phyloP scores from a whole-genome alignment of 1,284 basidiomycete genomes.

The Afroboletus lepidellus region DNA sequence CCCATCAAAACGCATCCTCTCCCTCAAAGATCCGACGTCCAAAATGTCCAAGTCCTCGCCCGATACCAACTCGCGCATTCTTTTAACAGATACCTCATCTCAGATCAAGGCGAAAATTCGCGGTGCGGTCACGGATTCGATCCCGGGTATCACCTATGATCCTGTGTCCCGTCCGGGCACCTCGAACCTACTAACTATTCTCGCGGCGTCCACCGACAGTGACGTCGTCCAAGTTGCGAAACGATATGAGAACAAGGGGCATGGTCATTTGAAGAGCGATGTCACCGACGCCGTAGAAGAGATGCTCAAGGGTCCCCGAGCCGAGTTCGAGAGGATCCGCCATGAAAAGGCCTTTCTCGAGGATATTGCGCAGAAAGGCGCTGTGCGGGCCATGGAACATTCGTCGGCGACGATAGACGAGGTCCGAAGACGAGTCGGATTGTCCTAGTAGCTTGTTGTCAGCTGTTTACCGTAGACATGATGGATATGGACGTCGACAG shows the following conservation, averaged over 20 bases:
- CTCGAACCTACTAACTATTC: constrained; percentile 80
- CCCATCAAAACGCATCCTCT: constrained; percentile 74
- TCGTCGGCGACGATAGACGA: constrained; percentile 61
- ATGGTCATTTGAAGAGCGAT: constrained; percentile 70
- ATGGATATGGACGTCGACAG: too few relatives aligned
- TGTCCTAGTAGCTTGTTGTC: constrained; percentile 39
- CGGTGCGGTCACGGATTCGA: constrained; percentile 84
- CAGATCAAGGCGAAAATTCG: constrained; percentile 74
- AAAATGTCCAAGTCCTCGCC: constrained; percentile 98
- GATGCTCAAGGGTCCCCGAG: constrained; percentile 66
- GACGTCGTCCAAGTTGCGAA: constrained; percentile 47
- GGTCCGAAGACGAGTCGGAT: constrained; percentile 68
- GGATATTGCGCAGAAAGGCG: constrained; percentile 64
- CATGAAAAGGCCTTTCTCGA: constrained; percentile 63
- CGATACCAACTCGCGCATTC: constrained; percentile 77
- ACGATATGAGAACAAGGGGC: constrained; percentile 56
- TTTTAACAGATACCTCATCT: constrained; percentile 73
- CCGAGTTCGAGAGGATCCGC: constrained; percentile 65
- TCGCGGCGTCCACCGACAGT: constrained; percentile 63
- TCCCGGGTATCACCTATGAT: constrained; percentile 73
- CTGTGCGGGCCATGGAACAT: constrained; percentile 56
- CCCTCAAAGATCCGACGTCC: constrained; percentile 78
- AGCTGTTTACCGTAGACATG: constrained; percentile 15
- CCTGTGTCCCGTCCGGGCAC: constrained; percentile 76
- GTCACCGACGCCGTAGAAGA: constrained; percentile 75